Base-by-base conservation (phyloP, 2,329 filamentous ascomycete genomes). In the Monosporascus sp. region DNA sequence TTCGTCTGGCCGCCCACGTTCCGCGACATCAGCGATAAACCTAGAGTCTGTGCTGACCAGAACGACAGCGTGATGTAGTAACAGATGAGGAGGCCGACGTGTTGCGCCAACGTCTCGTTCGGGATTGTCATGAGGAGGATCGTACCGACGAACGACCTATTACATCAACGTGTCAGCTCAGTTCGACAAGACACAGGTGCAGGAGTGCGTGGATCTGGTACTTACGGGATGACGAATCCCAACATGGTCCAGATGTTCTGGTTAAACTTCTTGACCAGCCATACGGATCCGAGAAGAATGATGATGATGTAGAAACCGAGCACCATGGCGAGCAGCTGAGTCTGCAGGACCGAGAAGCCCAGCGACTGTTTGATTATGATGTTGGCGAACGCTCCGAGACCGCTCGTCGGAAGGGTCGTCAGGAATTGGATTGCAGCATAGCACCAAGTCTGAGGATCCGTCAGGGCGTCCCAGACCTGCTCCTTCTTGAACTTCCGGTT, bases 21-120 rank as follows among this genome's bases (percentile, higher is more conserved):
- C 17, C 86, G 79, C 0, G 82, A 83, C 53, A 89, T 77, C 74
- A 90, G 79, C 16, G 84, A 85, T 61, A 90, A 77, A 7, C 80
- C 75, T 14, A 90, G 73, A 2, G 84, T 87, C 62, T 87, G 82
- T 0, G 86, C 86, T 0, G 87, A 85, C 87, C 87, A 91, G 78
- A 91, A 91, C 5, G 85, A 89, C 19, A 90, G 77, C 0, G 84
- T 86, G 56, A 91, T 86, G 71, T 91, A 91, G 75, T 91, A 91
- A 63, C 78, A 81, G 63, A 91, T 81, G 16, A 91, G 72, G 0
- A 91, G 76, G 6, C 87, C 87, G 27, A 85, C 77, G 68, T 86
- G 80, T 38, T 82, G 84, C 8, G 78, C 69, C 37, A 76, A 75
- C 44, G 74, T 80, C 7, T 76, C 74, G 59, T 86, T 85, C 22